Evolutionary conservation across 306 rosid species (phyloP).

Genomic region (Mucuna pruriens): DNA sequence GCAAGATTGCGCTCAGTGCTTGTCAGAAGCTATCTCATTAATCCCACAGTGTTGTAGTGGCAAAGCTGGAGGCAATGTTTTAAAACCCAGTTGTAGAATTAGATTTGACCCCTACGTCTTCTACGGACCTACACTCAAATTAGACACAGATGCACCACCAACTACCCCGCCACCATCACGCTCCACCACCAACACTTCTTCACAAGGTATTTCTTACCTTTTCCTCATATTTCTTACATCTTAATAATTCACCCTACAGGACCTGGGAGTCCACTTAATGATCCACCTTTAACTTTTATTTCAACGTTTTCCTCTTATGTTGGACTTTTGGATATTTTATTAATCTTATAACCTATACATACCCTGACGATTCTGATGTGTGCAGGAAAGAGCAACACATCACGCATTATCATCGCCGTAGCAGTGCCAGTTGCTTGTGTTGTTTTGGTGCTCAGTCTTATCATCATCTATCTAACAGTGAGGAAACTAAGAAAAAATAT

Average conservation of each 20-base stretch:
- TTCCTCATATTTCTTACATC: neutral
- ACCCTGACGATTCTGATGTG: constrained; percentile 17
- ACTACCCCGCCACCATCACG: neutral
- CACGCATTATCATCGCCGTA: neutral
- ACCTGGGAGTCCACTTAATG: neutral
- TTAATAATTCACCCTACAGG: neutral
- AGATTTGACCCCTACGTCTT: neutral
- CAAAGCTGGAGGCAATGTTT: constrained; percentile 20
- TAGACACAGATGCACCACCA: neutral
- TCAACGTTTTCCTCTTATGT: neutral
- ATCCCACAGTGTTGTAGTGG: constrained; percentile 18
- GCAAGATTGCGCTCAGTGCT: constrained; percentile 24
- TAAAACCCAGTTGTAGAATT: constrained; percentile 39
- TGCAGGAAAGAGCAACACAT: constrained; percentile 37
- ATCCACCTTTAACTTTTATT: neutral
- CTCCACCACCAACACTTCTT: neutral
- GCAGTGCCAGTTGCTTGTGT: neutral
- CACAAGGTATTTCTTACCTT: neutral
- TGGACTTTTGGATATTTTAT: neutral
- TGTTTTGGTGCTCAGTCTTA: neutral
- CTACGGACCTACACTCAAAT: neutral
- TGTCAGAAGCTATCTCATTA: neutral
- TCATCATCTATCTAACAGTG: constrained; percentile 1
- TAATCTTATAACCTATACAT: neutral
- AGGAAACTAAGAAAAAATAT: neutral